Conservation (phyloP, 768 basidiomycete species). For the Tylopilus sp. region DNA sequence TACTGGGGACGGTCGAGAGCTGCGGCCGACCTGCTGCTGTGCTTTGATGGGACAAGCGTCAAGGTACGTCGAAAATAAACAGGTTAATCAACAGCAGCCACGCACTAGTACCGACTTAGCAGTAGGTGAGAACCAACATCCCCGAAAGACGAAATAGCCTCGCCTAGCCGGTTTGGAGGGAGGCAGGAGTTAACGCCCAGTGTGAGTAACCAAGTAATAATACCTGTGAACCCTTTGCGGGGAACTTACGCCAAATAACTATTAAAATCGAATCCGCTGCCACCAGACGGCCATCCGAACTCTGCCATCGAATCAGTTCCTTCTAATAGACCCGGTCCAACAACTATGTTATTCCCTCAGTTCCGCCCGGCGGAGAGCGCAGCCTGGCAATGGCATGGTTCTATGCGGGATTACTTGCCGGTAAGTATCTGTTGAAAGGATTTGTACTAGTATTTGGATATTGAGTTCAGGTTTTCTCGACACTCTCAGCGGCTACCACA, state of each 20-base stretch:
- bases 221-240: conserved; percentile 8
- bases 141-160: background rate
- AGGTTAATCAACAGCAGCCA: background rate
- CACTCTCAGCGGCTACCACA: background rate
- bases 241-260: background rate
- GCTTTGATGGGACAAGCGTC: background rate
- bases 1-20: background rate
- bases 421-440: conserved; percentile 11
- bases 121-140: background rate
- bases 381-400: background rate
- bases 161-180: background rate
- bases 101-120: background rate
- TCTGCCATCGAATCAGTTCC: background rate
- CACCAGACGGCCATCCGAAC: background rate
- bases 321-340: background rate
- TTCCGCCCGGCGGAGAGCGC: background rate
- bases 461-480: background rate
- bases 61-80: background rate
- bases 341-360: conserved; percentile 1
- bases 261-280: conserved; percentile 4
- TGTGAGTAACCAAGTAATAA: conserved; percentile 8
- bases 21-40: background rate
- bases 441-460: conserved; percentile 2
- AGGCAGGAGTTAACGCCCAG: background rate
- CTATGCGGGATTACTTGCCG: background rate